Conservation (phyloP, 257 asterid genomes). For the Gentiana macrophylla region DNA sequence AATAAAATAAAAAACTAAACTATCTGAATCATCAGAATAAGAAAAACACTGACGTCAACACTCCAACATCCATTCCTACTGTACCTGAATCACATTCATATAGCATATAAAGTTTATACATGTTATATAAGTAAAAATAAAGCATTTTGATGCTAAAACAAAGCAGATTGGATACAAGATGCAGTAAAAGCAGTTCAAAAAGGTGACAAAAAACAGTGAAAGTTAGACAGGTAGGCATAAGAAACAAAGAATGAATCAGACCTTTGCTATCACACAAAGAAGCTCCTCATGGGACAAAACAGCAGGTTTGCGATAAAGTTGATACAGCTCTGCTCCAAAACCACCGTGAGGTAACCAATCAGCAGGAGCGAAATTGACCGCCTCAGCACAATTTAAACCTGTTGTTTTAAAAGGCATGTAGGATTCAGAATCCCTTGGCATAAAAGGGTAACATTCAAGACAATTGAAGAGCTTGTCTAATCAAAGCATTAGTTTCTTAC, state of each 20-base stretch:
- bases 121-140: too few species aligned
- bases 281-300: constrained; percentile 96
- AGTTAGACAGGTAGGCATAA: background rate
- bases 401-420: constrained; percentile 21
- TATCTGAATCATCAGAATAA: too few species aligned
- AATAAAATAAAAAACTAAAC: too few species aligned
- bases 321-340: constrained; percentile 88
- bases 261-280: constrained; percentile 81
- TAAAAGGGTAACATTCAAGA: background rate
- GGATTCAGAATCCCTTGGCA: constrained; percentile 8
- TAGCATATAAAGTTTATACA: too few species aligned
- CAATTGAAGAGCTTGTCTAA: constrained; percentile 8
- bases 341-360: constrained; percentile 99
- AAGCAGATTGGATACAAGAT: too few species aligned
- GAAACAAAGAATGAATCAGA: constrained; percentile 7
- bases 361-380: constrained; percentile 98
- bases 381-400: constrained; percentile 99
- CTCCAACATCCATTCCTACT: too few species aligned
- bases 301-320: constrained; percentile 74
- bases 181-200: too few species aligned
- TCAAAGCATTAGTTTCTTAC: constrained; percentile 30
- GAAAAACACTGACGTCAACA: too few species aligned
- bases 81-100: too few species aligned
- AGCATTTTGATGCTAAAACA: too few species aligned
- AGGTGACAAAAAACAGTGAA: background rate